Conservation (phyloP, 2,329 filamentous ascomycete genomes). For the Cladosporium sp. region DNA sequence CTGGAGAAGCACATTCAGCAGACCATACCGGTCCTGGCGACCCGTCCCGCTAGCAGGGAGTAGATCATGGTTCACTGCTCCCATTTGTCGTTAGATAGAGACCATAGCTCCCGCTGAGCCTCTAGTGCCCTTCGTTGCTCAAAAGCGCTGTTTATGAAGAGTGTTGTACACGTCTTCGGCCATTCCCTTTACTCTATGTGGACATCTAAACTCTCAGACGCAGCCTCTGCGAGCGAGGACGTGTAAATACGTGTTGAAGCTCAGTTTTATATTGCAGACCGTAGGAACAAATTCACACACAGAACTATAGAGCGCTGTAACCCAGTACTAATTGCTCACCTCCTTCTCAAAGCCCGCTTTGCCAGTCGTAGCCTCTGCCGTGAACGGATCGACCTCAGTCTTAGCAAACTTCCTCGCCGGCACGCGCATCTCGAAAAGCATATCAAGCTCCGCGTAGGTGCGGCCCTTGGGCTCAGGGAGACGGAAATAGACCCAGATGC, state of each 20-base stretch:
- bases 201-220: too few relatives aligned
- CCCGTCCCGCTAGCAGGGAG: background rate
- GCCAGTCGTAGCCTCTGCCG: slow-evolving; percentile 10
- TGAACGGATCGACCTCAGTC: slow-evolving; percentile 16
- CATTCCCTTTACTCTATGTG: background rate
- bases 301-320: too few relatives aligned
- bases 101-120: background rate
- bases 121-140: background rate
- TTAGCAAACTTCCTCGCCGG: slow-evolving; percentile 46
- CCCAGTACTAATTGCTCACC: background rate
- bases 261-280: background rate
- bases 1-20: slow-evolving; percentile 18
- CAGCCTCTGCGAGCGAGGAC: background rate
- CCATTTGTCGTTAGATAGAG: background rate
- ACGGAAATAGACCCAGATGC: slow-evolving; percentile 49
- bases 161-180: background rate
- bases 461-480: slow-evolving; percentile 58
- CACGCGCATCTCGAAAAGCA: slow-evolving; percentile 52
- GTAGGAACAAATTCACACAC: too few relatives aligned
- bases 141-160: background rate
- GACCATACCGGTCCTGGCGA: slow-evolving; percentile 10
- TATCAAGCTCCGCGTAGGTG: slow-evolving; percentile 58
- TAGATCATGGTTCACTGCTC: background rate
- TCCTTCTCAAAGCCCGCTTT: background rate
- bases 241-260: background rate